Percentiles rank a stretch among this genome's conserved stretches.
These are phyloP conservation scores for Pulveroboletus sp. DNA, from an alignment of 1,284 basidiomycete genomes.

Conservation along the genomic window DNA sequence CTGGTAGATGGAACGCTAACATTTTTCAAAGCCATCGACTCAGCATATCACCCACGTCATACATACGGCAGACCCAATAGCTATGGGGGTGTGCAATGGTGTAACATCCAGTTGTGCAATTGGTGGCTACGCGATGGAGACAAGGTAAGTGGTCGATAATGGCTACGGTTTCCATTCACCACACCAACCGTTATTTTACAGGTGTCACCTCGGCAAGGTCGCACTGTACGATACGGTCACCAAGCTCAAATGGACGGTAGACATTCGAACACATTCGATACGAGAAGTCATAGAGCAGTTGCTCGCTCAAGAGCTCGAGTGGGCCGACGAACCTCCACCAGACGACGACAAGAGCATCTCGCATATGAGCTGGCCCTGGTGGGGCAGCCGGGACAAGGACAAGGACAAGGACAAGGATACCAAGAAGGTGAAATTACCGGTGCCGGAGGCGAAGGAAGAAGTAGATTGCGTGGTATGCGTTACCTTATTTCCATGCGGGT, in stretches of 20 bases:
- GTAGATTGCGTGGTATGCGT: too few relatives aligned
- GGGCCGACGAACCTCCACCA: slow-evolving; percentile 35
- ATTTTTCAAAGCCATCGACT: slow-evolving; percentile 47
- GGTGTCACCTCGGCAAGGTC: slow-evolving; percentile 81
- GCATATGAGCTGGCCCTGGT: slow-evolving; percentile 29
- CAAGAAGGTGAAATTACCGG: not conserved
- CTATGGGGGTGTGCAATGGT: slow-evolving; percentile 65
- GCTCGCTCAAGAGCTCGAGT: slow-evolving; percentile 69
- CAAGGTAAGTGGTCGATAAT: slow-evolving; percentile 39
- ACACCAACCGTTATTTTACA: slow-evolving; percentile 34
- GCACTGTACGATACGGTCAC: slow-evolving; percentile 89
- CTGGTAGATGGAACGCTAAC: not conserved
- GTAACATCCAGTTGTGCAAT: slow-evolving; percentile 58
- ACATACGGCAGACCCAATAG: slow-evolving; percentile 72
- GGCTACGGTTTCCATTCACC: not conserved
- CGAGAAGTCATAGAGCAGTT: slow-evolving; percentile 73
- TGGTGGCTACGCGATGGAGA: slow-evolving; percentile 65
- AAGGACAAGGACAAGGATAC: slow-evolving; percentile 24
- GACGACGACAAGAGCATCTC: slow-evolving; percentile 4
- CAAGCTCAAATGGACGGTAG: slow-evolving; percentile 79
- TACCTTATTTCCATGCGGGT: too few relatives aligned
- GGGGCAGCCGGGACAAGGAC: slow-evolving; percentile 26
- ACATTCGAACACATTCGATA: slow-evolving; percentile 80
- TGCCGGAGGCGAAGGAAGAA: too few relatives aligned
- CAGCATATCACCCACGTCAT: slow-evolving; percentile 70